Conservation (phyloP, 805 yeast species). For the Candida arabinofermentans region DNA sequence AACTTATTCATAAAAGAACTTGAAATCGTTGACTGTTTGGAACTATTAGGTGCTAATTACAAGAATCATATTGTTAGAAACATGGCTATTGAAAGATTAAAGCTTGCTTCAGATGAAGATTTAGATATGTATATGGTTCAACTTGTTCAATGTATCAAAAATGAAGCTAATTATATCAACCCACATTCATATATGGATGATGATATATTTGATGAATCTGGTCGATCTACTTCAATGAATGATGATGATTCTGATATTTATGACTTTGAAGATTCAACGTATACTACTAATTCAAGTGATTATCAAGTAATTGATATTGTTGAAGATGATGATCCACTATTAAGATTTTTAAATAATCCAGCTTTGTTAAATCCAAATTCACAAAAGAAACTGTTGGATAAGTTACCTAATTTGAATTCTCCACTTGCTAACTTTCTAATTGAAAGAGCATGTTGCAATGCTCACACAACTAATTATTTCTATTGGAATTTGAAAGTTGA, state of each 20-base stretch:
- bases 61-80: constrained; percentile 69
- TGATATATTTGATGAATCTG: constrained; percentile 7
- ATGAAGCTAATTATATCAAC: constrained; percentile 44
- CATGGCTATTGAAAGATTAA: constrained; percentile 82
- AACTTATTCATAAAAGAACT: constrained; percentile 31
- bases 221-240: not conserved
- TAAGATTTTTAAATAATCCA: constrained; percentile 23
- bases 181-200: constrained; percentile 23
- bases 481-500: constrained; percentile 94
- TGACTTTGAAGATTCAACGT: constrained; percentile 23
- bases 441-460: constrained; percentile 61
- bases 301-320: constrained; percentile 28
- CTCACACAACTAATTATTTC: constrained; percentile 70
- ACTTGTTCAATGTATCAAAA: constrained; percentile 85
- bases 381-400: constrained; percentile 9
- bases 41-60: constrained; percentile 75
- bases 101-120: constrained; percentile 75
- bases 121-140: constrained; percentile 79
- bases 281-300: constrained; percentile 30
- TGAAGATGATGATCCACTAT: constrained; percentile 23
- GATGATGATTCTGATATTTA: constrained; percentile 17
- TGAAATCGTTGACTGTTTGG: constrained; percentile 46
- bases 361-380: constrained; percentile 12
- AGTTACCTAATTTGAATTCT: constrained; percentile 34
- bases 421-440: constrained; percentile 75